Base-by-base conservation (phyloP, 768 basidiomycete species). In the Pisolithus tinctorius region DNA sequence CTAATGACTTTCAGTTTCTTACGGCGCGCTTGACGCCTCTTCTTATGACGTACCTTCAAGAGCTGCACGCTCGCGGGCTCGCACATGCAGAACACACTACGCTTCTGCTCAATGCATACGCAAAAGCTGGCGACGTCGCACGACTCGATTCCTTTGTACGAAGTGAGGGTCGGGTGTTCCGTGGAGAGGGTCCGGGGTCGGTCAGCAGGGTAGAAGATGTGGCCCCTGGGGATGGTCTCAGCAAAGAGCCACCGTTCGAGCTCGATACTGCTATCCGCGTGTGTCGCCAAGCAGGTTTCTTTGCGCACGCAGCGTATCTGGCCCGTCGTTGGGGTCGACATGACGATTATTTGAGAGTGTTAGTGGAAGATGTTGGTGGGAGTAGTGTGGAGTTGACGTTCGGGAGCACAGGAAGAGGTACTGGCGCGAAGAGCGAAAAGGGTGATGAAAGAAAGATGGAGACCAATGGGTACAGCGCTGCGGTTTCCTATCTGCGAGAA, bases 11-110 rank as follows among this genome's bases (percentile, higher is more conserved):
- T 45, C 52, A 97, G 94, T 98, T 93, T 69, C 82, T 99, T 36
- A 96, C 96, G 57, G 93, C 95, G 0, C 96, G 98, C 63, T 77
- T 94, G 2, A 96, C 97, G 50, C 88, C 93, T 56, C 93, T 94
- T 63, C 85, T 99, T 48, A 93, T 90, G 29, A 89, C 89, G 1
- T 99, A 97, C 66, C 78, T 99, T 0, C 94, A 98, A 77, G 94
- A 95, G 65, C 74, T 99, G 0, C 96, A 99, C 63, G 77, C 88
- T 1, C 76, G 85, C 1, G 87, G 89, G 0, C 81, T 95, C 6
- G 95, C 96, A 27, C 98, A 95, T 60, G 83, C 92, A 0, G 94
- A 98, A 60, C 95, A 97, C 62, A 99, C 96, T 0, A 98, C 96
- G 0, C 82, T 99, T 7, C 79, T 99, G 4, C 81, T 99, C 25